Evolutionary conservation across 331 rosid species (phyloP).

Genomic region (Stylosanthes scabra): DNA sequence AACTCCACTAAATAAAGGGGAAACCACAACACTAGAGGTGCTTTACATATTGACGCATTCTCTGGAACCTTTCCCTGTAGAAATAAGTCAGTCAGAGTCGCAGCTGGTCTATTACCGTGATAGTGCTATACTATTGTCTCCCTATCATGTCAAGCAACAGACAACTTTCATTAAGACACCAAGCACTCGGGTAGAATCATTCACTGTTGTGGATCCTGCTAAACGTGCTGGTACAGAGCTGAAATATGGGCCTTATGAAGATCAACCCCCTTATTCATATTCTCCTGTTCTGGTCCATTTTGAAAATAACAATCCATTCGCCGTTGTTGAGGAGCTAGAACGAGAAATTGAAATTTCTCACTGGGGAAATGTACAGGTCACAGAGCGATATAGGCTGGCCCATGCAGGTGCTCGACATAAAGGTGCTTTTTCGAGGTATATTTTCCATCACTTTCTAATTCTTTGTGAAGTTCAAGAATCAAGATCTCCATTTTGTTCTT

Average conservation of each 20-base stretch:
- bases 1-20: slow-evolving; percentile 64
- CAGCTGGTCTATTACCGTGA: slow-evolving; percentile 93
- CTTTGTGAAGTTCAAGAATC: slow-evolving; percentile 1
- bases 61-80: slow-evolving; percentile 91
- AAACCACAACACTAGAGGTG: slow-evolving; percentile 78
- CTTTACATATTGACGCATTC: slow-evolving; percentile 79
- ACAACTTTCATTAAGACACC: slow-evolving; percentile 85
- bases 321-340: slow-evolving; percentile 94
- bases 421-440: slow-evolving; percentile 92
- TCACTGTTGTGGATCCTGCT: slow-evolving; percentile 77
- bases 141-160: slow-evolving; percentile 86
- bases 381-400: slow-evolving; percentile 77
- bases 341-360: slow-evolving; percentile 99
- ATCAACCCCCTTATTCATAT: slow-evolving; percentile 68
- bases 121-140: slow-evolving; percentile 84
- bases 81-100: slow-evolving; percentile 90
- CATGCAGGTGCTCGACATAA: slow-evolving; percentile 95
- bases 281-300: slow-evolving; percentile 87
- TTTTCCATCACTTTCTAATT: slow-evolving; percentile 23
- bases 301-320: slow-evolving; percentile 91
- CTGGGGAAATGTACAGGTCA: slow-evolving; percentile 93
- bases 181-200: slow-evolving; percentile 80
- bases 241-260: slow-evolving; percentile 88
- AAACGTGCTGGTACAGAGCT: slow-evolving; percentile 73
- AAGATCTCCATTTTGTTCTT: slow-evolving; percentile 24